Conservation (phyloP, 441 rosid species). For the Populus hybrid region DNA sequence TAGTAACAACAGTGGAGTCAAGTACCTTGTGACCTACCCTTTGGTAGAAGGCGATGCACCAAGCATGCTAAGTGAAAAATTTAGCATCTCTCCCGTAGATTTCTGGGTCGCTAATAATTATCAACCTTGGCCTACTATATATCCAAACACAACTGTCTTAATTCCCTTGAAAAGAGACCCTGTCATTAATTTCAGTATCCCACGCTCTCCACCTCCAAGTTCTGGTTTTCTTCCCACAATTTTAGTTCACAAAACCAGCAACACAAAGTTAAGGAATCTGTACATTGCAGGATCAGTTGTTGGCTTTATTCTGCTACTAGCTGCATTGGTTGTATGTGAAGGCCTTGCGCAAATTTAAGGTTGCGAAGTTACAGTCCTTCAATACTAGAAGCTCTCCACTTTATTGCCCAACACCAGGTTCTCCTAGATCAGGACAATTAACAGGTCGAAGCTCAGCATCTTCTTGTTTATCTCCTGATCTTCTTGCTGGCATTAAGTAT, state of each 20-base stretch:
- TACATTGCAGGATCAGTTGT: slow-evolving; percentile 44
- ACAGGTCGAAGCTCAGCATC: slow-evolving; percentile 35
- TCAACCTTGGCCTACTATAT: slow-evolving; percentile 37
- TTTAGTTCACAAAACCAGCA: slow-evolving; percentile 16
- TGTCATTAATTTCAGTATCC: slow-evolving; percentile 14
- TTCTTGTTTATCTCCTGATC: slow-evolving; percentile 57
- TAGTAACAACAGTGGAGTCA: slow-evolving; percentile 7
- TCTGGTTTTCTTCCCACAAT: slow-evolving; percentile 43
- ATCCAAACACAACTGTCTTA: slow-evolving; percentile 43
- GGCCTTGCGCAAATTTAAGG: slow-evolving; percentile 24
- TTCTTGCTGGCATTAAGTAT: slow-evolving; percentile 48
- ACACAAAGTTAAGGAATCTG: slow-evolving; percentile 26
- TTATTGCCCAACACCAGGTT: slow-evolving; percentile 31
- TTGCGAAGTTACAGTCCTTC: slow-evolving; percentile 29
- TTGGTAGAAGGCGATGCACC: slow-evolving; percentile 39
- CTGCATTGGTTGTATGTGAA: slow-evolving; percentile 32
- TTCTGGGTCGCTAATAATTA: slow-evolving; percentile 38
- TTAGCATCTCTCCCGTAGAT: slow-evolving; percentile 29
- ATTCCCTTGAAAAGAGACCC: slow-evolving; percentile 39
- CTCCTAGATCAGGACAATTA: slow-evolving; percentile 31
- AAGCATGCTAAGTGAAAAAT: slow-evolving; percentile 27
- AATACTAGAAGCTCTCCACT: slow-evolving; percentile 37
- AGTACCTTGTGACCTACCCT: slow-evolving; percentile 51
- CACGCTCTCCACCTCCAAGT: slow-evolving; percentile 39
- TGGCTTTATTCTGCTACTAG: slow-evolving; percentile 31